These are phyloP conservation scores for Strobilomyces confusus DNA, from an alignment of 768 basidiomycete genomes.

Conservation along the genomic window DNA sequence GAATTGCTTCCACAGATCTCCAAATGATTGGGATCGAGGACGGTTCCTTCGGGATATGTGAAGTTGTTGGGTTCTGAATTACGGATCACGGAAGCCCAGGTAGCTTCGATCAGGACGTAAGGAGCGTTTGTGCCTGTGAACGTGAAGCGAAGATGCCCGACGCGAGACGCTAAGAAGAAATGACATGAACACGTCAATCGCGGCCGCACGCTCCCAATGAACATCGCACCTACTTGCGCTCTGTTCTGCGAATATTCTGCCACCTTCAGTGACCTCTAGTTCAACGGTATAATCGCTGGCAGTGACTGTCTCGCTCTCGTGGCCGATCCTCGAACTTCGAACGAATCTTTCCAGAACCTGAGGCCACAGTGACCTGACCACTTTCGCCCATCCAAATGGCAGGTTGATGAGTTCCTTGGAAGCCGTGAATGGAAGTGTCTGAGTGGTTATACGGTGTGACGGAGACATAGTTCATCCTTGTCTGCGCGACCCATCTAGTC, in stretches of 20 bases:
- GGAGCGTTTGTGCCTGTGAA: conserved; percentile 45
- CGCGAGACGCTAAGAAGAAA: conserved; percentile 54
- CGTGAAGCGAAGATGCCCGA: conserved; percentile 70
- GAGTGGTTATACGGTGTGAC: conserved; percentile 69
- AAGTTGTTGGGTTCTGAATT: too few relatives aligned
- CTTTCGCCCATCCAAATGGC: conserved; percentile 91
- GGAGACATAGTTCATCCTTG: conserved; percentile 71
- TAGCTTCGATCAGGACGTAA: conserved; percentile 67
- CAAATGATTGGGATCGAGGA: conserved; percentile 39
- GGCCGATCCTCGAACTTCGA: conserved; percentile 54
- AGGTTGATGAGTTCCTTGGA: conserved; percentile 77
- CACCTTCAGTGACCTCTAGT: conserved; percentile 49
- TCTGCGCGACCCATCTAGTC: conserved; percentile 85
- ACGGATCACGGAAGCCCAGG: conserved; percentile 44
- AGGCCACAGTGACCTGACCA: conserved; percentile 56
- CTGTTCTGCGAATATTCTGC: conserved; percentile 53
- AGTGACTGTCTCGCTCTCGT: conserved; percentile 50
- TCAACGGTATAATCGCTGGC: conserved; percentile 56
- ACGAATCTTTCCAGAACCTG: conserved; percentile 50
- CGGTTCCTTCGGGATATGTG: conserved; percentile 53
- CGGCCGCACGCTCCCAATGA: background rate
- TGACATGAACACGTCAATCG: background rate
- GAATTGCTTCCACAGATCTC: conserved; percentile 63
- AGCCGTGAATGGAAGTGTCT: conserved; percentile 59
- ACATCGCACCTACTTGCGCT: conserved; percentile 49